Evolutionary conservation across 2,329 filamentous ascomycete species (phyloP).

Genomic region (Purpureocillium takamizusanense): DNA sequence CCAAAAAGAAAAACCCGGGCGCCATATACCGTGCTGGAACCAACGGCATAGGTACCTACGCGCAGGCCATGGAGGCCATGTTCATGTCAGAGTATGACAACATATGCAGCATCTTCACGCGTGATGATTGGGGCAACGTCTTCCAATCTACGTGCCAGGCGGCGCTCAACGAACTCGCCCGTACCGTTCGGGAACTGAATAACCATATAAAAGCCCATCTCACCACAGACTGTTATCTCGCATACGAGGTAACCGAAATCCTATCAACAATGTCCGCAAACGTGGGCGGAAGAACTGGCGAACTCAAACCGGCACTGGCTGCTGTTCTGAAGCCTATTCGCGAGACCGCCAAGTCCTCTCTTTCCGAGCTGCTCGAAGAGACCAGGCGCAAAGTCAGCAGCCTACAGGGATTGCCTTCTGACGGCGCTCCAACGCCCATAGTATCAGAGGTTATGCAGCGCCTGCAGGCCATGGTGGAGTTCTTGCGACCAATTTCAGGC

Average conservation of each 20-base stretch:
- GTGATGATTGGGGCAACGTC: constrained; percentile 74
- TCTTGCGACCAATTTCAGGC: constrained; percentile 75
- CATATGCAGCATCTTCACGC: constrained; percentile 75
- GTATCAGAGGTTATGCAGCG: constrained; percentile 80
- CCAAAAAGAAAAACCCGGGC: constrained; percentile 72
- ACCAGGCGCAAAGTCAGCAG: constrained; percentile 59
- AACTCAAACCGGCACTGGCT: constrained; percentile 73
- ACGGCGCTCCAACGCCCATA: constrained; percentile 70
- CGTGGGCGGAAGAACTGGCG: constrained; percentile 73
- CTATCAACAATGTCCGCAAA: constrained; percentile 71
- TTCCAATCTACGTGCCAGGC: constrained; percentile 72
- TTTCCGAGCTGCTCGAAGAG: constrained; percentile 77
- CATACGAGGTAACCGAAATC: constrained; percentile 91
- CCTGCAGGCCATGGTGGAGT: constrained; percentile 78
- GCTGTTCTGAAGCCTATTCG: constrained; percentile 83
- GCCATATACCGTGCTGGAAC: constrained; percentile 81
- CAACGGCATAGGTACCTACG: constrained; percentile 86
- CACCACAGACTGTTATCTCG: constrained; percentile 85
- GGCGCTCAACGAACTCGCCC: constrained; percentile 71
- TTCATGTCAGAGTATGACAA: constrained; percentile 87
- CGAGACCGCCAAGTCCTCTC: constrained; percentile 81
- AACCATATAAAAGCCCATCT: constrained; percentile 79
- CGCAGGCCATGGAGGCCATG: constrained; percentile 76
- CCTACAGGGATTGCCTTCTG: constrained; percentile 61
- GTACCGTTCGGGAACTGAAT: constrained; percentile 83